Percentiles rank a stretch among this genome's conserved stretches.
These are phyloP conservation scores for Filobasidium wieringae DNA, from an alignment of 768 basidiomycete species.

Conservation along the genomic window DNA sequence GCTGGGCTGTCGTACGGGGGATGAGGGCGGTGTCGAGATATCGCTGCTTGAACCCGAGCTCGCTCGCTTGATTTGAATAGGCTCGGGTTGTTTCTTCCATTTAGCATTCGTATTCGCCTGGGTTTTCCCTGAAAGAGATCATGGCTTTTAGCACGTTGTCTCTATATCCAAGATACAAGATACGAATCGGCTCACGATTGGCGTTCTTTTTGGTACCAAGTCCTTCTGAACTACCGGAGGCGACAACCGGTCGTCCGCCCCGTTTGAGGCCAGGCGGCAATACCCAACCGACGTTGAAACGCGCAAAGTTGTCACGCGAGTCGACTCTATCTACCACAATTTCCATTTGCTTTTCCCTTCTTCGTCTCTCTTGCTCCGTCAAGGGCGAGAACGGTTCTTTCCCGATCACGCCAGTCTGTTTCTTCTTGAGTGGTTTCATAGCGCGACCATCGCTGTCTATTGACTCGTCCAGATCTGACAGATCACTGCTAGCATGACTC, in stretches of 20 bases:
- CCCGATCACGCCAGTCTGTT: conserved; percentile 27
- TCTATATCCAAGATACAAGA: background rate
- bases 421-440: conserved; percentile 4
- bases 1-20: too few relatives aligned
- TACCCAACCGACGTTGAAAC: conserved; percentile 83
- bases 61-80: too few relatives aligned
- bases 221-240: conserved; percentile 40
- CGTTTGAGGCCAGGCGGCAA: conserved; percentile 62
- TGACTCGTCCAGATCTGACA: too few relatives aligned
- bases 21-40: too few relatives aligned
- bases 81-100: background rate
- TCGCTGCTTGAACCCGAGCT: too few relatives aligned
- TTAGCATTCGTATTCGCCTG: too few relatives aligned
- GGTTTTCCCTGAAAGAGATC: too few relatives aligned
- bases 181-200: conserved; percentile 3
- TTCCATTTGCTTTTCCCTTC: conserved; percentile 25
- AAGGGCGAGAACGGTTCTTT: conserved; percentile 20
- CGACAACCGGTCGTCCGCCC: conserved; percentile 47
- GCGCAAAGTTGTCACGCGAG: conserved; percentile 57
- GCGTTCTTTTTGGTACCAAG: conserved; percentile 31
- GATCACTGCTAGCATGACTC: too few relatives aligned
- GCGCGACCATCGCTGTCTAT: too few relatives aligned
- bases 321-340: conserved; percentile 61
- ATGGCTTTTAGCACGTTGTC: conserved; percentile 31
- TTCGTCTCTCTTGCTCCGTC: conserved; percentile 28